Conservation (phyloP, 768 basidiomycete genomes). For the Tylopilus rubrobrunneus region DNA sequence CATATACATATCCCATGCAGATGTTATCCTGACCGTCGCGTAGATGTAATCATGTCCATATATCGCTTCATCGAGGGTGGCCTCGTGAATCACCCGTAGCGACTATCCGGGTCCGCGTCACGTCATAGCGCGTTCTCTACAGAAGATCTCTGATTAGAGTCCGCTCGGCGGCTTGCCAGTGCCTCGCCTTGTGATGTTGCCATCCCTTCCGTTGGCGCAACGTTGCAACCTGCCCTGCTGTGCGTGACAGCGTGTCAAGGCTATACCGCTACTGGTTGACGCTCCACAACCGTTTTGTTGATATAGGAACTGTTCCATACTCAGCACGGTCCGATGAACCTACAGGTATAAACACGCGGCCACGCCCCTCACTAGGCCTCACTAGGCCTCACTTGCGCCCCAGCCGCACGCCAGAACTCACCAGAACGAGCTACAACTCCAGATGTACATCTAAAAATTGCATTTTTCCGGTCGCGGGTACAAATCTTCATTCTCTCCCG, state of each 20-base stretch:
- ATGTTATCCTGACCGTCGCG: no score
- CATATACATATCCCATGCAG: no score
- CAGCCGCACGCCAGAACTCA: background rate
- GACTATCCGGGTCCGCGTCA: background rate
- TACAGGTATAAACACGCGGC: slow-evolving; percentile 1
- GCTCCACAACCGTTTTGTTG: slow-evolving; percentile 10
- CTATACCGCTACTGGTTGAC: slow-evolving; percentile 18
- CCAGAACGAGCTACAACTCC: background rate
- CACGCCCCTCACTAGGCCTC: no score
- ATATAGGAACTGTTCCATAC: slow-evolving; percentile 11
- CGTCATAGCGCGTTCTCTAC: background rate
- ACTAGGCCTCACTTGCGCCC: background rate
- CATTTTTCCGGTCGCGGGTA: background rate
- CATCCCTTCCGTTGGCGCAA: slow-evolving; percentile 1
- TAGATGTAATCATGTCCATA: background rate
- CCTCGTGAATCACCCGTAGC: background rate
- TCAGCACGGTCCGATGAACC: background rate
- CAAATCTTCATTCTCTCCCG: no score
- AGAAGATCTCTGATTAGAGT: slow-evolving; percentile 11
- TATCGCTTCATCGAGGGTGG: background rate
- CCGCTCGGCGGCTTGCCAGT: background rate
- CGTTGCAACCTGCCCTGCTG: slow-evolving; percentile 23
- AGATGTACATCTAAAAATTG: slow-evolving; percentile 6
- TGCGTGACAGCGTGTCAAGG: slow-evolving; percentile 22
- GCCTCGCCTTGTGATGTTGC: background rate